Evolutionary conservation across 768 basidiomycete species (phyloP), one percentile per base, ranked within the genome.

Genomic region (Amanita polypyramis): DNA sequence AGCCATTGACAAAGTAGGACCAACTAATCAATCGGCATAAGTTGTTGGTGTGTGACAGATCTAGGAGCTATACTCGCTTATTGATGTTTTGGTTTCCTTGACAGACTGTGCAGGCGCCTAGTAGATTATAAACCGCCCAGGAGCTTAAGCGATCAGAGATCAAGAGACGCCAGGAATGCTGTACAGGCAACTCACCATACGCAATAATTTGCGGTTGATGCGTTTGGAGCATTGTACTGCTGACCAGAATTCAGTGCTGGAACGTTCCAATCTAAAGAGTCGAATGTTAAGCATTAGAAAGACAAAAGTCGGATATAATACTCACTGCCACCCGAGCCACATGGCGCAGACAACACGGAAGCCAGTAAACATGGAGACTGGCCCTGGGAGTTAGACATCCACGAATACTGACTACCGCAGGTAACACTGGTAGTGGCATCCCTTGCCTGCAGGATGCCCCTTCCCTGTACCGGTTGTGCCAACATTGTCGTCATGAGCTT

Each of bases 91-190:
- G 3, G 11, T 5, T 19, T 15, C 20, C 40, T 19, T 49, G 47
- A 11, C 47, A 49, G 7, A 30, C 47, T 3, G 47, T 49, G n/a
- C 47, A 49, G 21, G 39, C 47, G 5, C 33, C 39, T 11, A 49
- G 21, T 5, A 49, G 21, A 20, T 49, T 49, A 34, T 49, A 49
- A 32, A 49, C 29, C n/a, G 47, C 38, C 47, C 47, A 49, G 8
- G 47, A 49, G 38, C 47, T 49, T 32, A 19, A 23, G 23, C 0
- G 17, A 34, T 5, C 19, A 4, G 12, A 12, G 4, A 47, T 47
- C 46, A 49, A 19, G 14, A 14, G 23, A 30, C 2, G n/a, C 15
- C 39, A 2, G 25, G 38, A 17, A 4, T 45, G 5, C 6, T 15
- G 7, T 19, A 20, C 4, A 20, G 20, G 12, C 9, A 4, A 23